Base-by-base conservation (phyloP, 2,329 filamentous ascomycete genomes). In the Xylariomycetidae sp. region DNA sequence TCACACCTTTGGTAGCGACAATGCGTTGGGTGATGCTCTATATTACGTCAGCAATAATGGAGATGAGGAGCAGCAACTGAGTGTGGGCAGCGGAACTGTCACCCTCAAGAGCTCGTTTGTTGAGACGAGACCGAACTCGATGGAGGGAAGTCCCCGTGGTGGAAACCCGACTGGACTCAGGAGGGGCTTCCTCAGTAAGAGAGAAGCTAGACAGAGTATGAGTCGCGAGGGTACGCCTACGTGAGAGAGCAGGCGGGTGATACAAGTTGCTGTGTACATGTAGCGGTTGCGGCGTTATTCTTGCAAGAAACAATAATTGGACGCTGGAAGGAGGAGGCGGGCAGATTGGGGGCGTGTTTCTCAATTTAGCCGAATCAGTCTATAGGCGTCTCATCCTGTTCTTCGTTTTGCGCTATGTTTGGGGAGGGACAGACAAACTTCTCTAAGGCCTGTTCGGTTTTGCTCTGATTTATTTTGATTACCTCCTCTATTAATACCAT, bases 21-120 rank as follows among this genome's bases (percentile, higher is more conserved):
- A 89, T 36, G 77, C 82, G 38, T 72, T 98, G 0, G 92, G 92
- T 33, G 89, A 97, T 53, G 77, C 77, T 5, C 58, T 84, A n/a
- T 94, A 95, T 64, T 89, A 94, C 56, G 77, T 98, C n/a, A 88
- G 90, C 44, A 90, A 98, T 55, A 75, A 71, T 2, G 75, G 77
- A 3, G 77, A 76, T 9, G 67, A 72, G 19, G 82, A 90, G 48
- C 92, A 90, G 67, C 69, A 77, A 25, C 63, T 98, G 33, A 74
- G 67, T 20, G 80, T 89, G 16, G 90, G 90, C 10, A 70, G 66
- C 22, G 88, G 88, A 16, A 73, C 64, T 2, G 82, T 96, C 1
- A 69, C 78, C 0, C 58, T 96, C 29, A 83, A 80, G 65, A 92
- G 83, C 55, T 77, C 68, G 34, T 96, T 94, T 52, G 63, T 68